Base-by-base conservation (phyloP, 495 filamentous ascomycete species). In the Oidiodendron maius region DNA sequence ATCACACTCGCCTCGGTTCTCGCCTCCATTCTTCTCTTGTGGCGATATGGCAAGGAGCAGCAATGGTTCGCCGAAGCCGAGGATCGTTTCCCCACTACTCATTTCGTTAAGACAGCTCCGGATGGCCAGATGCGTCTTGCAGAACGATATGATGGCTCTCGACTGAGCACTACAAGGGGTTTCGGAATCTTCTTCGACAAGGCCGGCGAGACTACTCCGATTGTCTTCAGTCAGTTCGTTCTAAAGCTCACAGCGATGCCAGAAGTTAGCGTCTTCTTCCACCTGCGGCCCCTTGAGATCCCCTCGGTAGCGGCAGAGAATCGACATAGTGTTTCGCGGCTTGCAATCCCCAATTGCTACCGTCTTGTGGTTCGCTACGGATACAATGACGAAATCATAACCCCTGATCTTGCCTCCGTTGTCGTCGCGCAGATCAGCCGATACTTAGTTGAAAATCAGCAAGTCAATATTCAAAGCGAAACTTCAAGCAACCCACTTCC, bases 31-130 rank as follows among this genome's bases (percentile, higher is more conserved):
- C 78, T 87, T 46, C 60, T 84, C 24, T 65, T 86, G 5, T 87
- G 83, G 83, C 75, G 84, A 16, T 87, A 76, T 50, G 83, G 83
- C 16, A 87, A 87, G 58, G 79, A 85, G 44, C 74, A 77, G 46
- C 83, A 87, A 57, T 88, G 84, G 84, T 66, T 56, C 12, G 77
- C 82, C 8, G 84, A 88, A 60, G 71, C 69, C 1, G 68, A 68
- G 25, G 81, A 84, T 48, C 70, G 75, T 0, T 70, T 84, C 43
- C 69, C 68, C 3, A 63, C 63, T 0, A 61, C 69, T 2, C 60
- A 77, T 11, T 44, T 78, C 1, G 62, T 62, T 0, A 58, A 51
- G 10, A 61, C 58, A 20, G 43, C 40, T 13, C 13, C 12, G 16
- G 48, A 62, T 43, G 46, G 50, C 3, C 64, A 48, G 16, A 17